Evolutionary conservation across 1,139 yeast genomes (phyloP), one percentile per base, ranked within the genome.

Genomic region (Blastobotrys petasosporus): DNA sequence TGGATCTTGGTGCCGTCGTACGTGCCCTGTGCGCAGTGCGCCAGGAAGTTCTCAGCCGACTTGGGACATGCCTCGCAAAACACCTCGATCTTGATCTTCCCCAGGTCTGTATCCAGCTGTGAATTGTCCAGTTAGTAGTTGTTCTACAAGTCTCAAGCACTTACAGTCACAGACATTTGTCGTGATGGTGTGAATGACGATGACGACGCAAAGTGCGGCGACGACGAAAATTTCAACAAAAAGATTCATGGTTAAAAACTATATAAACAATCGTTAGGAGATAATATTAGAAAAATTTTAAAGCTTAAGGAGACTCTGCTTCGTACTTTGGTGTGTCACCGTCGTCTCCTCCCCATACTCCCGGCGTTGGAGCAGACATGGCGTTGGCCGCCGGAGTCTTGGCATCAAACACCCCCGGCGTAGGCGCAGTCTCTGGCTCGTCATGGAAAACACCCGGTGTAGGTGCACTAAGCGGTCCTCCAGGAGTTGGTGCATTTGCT

Each of bases 11-110:
- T 68, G 16, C 63, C 56, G 44, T 65, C 55, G 54, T 74, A 75
- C 2, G 71, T 62, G 2, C 77, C 79, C 31, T 58, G 56, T 1
- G 77, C 80, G 52, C 77, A 71, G 51, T 70, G 76, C 2, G 76
- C 75, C 7, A 76, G 58, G 49, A 71, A 70, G 56, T 71, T 71
- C 64, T 69, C 71, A 7, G 71, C 62, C 2, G 73, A 54, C 42
- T 58, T 59, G 1, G 75, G 75, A 16, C 66, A 64, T 28, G 61
- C 62, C 41, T 69, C 70, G 51, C 74, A 71, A 47, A 61, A 68
- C 5, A 71, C 46, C 46, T 69, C 73, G 11, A 71, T 48, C 48
- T 71, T 70, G 29, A 71, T 49, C 45, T 66, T 71, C 1, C 75
- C 75, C 7, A 58, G 39, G 45, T 63, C 66, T 1, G 75, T 71